phyloP scores from a whole-genome alignment of 2,329 filamentous ascomycete genomes.

The Talaromyces funiculosus region DNA sequence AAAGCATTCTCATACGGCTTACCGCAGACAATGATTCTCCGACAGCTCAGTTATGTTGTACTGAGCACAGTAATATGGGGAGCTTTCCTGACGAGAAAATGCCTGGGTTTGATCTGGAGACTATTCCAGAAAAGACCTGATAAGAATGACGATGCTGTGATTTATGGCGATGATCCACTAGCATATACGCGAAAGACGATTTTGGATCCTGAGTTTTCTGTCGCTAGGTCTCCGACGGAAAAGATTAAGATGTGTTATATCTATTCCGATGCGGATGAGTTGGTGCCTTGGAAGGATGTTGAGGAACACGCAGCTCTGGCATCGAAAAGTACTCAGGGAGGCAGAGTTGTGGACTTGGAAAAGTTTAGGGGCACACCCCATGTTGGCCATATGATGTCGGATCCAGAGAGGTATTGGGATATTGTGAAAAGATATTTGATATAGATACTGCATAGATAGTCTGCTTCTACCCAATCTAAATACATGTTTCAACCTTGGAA shows the following conservation, averaged over 20 bases:
- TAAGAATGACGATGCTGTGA: background rate
- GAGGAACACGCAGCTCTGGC: conserved; percentile 33
- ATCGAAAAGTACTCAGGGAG: conserved; percentile 18
- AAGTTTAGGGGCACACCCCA: conserved; percentile 34
- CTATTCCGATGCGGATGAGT: conserved; percentile 35
- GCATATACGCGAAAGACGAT: conserved; percentile 24
- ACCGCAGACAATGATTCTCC: conserved; percentile 27
- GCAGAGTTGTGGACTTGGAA: conserved; percentile 31
- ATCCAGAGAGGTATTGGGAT: conserved; percentile 36
- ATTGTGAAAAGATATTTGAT: conserved; percentile 22
- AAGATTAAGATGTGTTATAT: conserved; percentile 30
- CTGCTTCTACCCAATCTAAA: no score
- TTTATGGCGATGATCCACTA: conserved; percentile 21
- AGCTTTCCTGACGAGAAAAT: conserved; percentile 16
- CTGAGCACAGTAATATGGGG: conserved; percentile 23
- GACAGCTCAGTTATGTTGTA: conserved; percentile 22
- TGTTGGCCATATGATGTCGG: conserved; percentile 36
- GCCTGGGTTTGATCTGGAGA: conserved; percentile 5
- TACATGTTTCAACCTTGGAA: no score
- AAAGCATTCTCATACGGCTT: conserved; percentile 34
- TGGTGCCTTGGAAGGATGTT: conserved; percentile 32
- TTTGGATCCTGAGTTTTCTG: conserved; percentile 25
- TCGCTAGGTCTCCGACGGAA: background rate
- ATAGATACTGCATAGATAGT: no score
- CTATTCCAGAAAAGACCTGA: background rate